These are phyloP conservation scores for Dionaea muscipula DNA, from an alignment of 179 eudicot genomes.

Conservation along the genomic window DNA sequence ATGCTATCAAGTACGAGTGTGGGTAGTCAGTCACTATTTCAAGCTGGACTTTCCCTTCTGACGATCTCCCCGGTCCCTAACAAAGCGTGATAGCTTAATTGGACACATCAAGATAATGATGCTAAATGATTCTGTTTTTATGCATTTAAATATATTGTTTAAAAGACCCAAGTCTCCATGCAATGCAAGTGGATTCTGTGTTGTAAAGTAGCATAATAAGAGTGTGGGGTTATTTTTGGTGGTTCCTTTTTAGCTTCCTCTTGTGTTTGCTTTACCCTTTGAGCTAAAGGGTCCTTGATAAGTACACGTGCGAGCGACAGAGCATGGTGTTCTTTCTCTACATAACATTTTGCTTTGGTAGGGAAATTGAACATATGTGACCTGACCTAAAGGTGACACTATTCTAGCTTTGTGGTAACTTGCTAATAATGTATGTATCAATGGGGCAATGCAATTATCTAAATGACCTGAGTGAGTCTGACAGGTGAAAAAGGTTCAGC, in stretches of 20 bases:
- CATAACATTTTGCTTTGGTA: too few relatives aligned
- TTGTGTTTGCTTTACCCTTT: neutral
- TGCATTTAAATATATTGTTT: neutral
- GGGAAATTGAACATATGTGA: too few relatives aligned
- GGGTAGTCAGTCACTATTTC: too few relatives aligned
- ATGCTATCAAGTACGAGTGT: too few relatives aligned
- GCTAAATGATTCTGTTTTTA: neutral
- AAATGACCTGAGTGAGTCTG: slow-evolving; percentile 2
- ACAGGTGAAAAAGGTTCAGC: slow-evolving; percentile 68
- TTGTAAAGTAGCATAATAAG: neutral
- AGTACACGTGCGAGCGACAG: too few relatives aligned
- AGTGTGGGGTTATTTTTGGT: neutral
- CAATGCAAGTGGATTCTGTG: neutral
- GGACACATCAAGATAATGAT: neutral
- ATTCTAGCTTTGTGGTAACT: too few relatives aligned
- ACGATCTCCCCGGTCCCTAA: too few relatives aligned
- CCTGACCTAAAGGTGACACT: too few relatives aligned
- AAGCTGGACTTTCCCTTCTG: too few relatives aligned
- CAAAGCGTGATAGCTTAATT: too few relatives aligned
- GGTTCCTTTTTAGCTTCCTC: neutral
- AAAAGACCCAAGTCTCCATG: neutral
- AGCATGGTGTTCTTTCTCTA: too few relatives aligned
- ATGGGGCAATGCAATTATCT: neutral
- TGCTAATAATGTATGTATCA: too few relatives aligned
- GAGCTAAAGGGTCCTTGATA: neutral